Evolutionary conservation across 2,329 filamentous ascomycete genomes (phyloP), one percentile per base, ranked within the genome.

Genomic region (Monosporascus sp.): DNA sequence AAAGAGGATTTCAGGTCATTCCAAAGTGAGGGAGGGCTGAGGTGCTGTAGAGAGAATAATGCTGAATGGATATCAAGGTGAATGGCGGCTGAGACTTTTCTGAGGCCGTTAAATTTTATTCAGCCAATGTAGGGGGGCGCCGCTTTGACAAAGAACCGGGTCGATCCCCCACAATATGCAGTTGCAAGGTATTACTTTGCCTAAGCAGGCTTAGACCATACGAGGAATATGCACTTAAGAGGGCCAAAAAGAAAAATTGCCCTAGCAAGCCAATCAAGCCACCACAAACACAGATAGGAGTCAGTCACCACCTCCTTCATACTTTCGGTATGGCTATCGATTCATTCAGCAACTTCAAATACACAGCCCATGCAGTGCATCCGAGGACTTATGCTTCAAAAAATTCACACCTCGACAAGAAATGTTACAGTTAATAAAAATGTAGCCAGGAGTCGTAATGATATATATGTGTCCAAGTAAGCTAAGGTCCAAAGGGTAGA

Each of bases 51-150:
- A 22, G 20, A 22, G 20, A 22, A 22, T 22, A 24, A 24, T 24
- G 24, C 24, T 24, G 31, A 35, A 35, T 35, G 4, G 11, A 35
- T 14, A 14, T 14, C 9, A 35, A 14, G 9, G 31, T 15, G 47
- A 35, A 31, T 41, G 50, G 55, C 55, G 55, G 57, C 58, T 59
- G 57, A 60, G 57, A 60, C 53, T 53, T 60, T 59, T 55, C 53
- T 49, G 43, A 43, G 11, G 37, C 26, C 41, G 9, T 35, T 5
- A 35, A 35, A 35, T 35, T 35, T 35, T 35, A 14, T 14, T 35
- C 9, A 5, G 31, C 31, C 31, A 35, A 35, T 35, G 9, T 11
- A 35, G 31, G 31, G 31, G 31, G 9, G 28, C 43, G 43, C 26
- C 37, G 49, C 40, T 18, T 38, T 38, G 43, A 35, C 4, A 5